Base-by-base conservation (phyloP, 108 stramenopile species). In the Stephanodiscus minutulus region DNA sequence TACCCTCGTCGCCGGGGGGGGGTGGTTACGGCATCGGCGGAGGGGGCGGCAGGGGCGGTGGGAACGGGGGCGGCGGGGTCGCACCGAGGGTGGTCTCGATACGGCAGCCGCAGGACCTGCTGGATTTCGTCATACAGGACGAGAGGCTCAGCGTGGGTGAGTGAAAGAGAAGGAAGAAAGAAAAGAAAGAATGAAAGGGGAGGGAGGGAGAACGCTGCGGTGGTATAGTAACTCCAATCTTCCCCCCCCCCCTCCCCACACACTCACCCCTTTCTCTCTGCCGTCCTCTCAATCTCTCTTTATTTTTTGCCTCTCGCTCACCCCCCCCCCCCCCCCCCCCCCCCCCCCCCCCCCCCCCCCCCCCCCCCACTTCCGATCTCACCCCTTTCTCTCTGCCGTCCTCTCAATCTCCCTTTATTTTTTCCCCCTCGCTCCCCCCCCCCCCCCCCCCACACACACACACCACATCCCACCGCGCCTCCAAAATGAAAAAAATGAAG, bases 81-180 rank as follows among this genome's bases (percentile, higher is more conserved):
- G 25, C 35, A 17, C 59, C 70, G 28, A 60, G 59, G 49, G 64
- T 79, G 10, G 31, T 79, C 25, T 20, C 60, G 3, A 79, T 79
- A 39, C 41, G 56, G 28, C 78, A 72, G 49, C 78, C 78, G 27
- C 80, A 81, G 65, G 80, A 81, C 36, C 72, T 81, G 46, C 58
- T 81, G 55, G 80, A 81, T 67, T 81, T 81, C 67, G 76, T 81
- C 31, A 73, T 77, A 53, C 29, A 72, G 64, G 80, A 81, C 44
- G 80, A 81, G 64, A 73, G 76, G 25, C 61, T 81, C 44, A 72
- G 75, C 50, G 59, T 81, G 46, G 70, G 70, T 73, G 55, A 64
- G 76, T 77, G 10, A n/a, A 20, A 1, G 8, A 55, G n/a, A n/a
- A n/a, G n/a, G n/a, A 28, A 6, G 54, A 25, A 28, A 6, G n/a